Percentiles rank a stretch among this genome's conserved stretches.
phyloP scores from a whole-genome alignment of 1,284 basidiomycete genomes.

The Prillingera fragicola region DNA sequence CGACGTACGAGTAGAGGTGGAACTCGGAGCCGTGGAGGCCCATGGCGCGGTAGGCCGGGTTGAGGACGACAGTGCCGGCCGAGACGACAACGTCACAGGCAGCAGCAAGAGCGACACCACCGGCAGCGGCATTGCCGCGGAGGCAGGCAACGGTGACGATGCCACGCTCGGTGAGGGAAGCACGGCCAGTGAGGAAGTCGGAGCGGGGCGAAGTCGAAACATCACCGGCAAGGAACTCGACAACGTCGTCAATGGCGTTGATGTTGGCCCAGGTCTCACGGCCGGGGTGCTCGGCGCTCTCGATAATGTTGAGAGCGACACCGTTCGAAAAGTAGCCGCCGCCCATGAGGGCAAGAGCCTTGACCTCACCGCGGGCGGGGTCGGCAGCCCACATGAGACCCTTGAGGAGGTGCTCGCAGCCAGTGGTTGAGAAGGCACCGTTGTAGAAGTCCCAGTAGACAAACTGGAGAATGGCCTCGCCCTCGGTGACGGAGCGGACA shows the following conservation, averaged over 20 bases:
- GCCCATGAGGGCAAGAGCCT: constrained; percentile 47
- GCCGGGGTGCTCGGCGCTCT: constrained; percentile 43
- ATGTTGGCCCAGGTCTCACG: constrained; percentile 52
- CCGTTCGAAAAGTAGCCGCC: constrained; percentile 51
- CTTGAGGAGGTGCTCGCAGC: constrained; percentile 45
- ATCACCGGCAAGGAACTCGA: constrained; percentile 43
- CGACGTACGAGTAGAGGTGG: constrained; percentile 48
- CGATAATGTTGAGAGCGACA: constrained; percentile 51
- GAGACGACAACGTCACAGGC: constrained; percentile 49
- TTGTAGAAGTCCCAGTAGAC: constrained; percentile 52
- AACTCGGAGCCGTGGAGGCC: constrained; percentile 50
- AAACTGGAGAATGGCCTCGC: constrained; percentile 37
- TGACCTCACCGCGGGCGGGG: constrained; percentile 40
- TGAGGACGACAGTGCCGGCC: constrained; percentile 46
- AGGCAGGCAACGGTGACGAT: constrained; percentile 50
- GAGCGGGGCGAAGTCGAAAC: constrained; percentile 25
- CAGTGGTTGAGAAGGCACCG: constrained; percentile 49
- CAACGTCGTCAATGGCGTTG: constrained; percentile 49
- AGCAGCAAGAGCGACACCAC: constrained; percentile 51
- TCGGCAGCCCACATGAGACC: constrained; percentile 45
- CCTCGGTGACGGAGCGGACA: constrained; percentile 42
- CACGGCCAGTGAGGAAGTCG: constrained; percentile 31
- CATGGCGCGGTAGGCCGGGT: constrained; percentile 50
- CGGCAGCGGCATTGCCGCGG: constrained; percentile 51
- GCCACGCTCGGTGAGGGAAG: constrained; percentile 43